Evolutionary conservation across 495 filamentous ascomycete genomes (phyloP), one percentile per base, ranked within the genome.

Genomic region (Pyrenula aspistea): DNA sequence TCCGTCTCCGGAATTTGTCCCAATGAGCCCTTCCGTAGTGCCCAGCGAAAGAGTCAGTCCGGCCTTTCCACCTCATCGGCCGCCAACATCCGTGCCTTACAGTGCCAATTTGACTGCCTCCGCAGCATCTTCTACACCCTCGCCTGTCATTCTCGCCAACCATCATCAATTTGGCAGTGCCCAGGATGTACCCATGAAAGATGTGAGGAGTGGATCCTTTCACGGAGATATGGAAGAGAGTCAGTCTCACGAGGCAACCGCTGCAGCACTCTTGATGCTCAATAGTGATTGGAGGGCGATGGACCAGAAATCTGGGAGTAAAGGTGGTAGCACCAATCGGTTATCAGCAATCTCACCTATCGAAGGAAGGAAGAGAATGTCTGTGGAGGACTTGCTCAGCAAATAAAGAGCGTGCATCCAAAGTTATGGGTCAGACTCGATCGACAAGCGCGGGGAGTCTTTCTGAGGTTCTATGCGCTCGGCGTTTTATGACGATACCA

Each of bases 191-290:
- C 31, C 31, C 15, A 42, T 42, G 31, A 42, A 42, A 15, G 31
- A 42, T 15, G 15, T 42, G 8, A 42, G 15, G 8, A 15, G 31
- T 15, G 15, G 31, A 8, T 42, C 31, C 4, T 4, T 42, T 4
- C 31, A 42, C 15, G 31, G 31, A 42, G 31, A 15, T 15, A 8
- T 15, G 31, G 31, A 42, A 15, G 31, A 42, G 15, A 42, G 15
- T 42, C 8, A 4, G 31, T 42, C 92, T 59, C 85, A 90, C 57
- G 89, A 92, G 65, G 89, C 85, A 0, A 90, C 87, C 1, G 31
- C 31, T 42, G 83, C 86, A 19, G 88, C 88, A 1, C 68, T 95
- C 60, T 68, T 95, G 50, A 86, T 93, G 83, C 68, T 95, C 51
- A 91, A 88, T 54, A 78, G 77, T 55, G 87, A 88, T 61, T 74